A percentile compares a stretch with the other conserved stretches of the same genome.
phyloP scores from a whole-genome alignment of 192 early-diverging fungal genomes.

The Entrophospora sp. region DNA sequence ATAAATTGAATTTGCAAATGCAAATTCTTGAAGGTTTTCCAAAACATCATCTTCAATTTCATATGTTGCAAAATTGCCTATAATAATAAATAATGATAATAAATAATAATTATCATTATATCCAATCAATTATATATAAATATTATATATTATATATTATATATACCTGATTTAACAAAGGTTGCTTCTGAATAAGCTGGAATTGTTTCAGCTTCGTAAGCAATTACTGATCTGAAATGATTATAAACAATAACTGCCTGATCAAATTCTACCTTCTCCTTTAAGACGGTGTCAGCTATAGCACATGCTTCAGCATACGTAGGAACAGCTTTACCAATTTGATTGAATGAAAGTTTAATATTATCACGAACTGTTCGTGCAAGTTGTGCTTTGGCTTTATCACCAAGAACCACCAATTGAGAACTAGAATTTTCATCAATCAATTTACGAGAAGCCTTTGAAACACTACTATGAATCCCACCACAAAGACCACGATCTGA shows the following conservation, averaged over 20 bases:
- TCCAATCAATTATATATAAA: background rate
- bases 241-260: slow-evolving; percentile 84
- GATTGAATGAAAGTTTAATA: slow-evolving; percentile 84
- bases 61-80: slow-evolving; percentile 76
- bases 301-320: slow-evolving; percentile 80
- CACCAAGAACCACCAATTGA: slow-evolving; percentile 71
- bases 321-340: slow-evolving; percentile 82
- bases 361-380: slow-evolving; percentile 63
- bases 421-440: slow-evolving; percentile 47
- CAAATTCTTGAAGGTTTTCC: slow-evolving; percentile 85
- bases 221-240: slow-evolving; percentile 88
- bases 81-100: slow-evolving; percentile 23
- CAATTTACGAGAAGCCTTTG: slow-evolving; percentile 68
- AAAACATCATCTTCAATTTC: slow-evolving; percentile 85
- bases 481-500: slow-evolving; percentile 98
- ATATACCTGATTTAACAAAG: slow-evolving; percentile 62
- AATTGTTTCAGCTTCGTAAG: slow-evolving; percentile 75
- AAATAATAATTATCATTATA: background rate
- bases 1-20: slow-evolving; percentile 89
- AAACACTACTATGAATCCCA: slow-evolving; percentile 93
- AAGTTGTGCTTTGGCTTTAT: slow-evolving; percentile 91
- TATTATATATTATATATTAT: background rate
- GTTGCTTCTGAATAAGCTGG: slow-evolving; percentile 55
- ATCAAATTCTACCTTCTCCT: slow-evolving; percentile 53
- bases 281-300: slow-evolving; percentile 72